phyloP scores from a whole-genome alignment of 2,329 filamentous ascomycete species.

The Pseudogymnoascus sp. region DNA sequence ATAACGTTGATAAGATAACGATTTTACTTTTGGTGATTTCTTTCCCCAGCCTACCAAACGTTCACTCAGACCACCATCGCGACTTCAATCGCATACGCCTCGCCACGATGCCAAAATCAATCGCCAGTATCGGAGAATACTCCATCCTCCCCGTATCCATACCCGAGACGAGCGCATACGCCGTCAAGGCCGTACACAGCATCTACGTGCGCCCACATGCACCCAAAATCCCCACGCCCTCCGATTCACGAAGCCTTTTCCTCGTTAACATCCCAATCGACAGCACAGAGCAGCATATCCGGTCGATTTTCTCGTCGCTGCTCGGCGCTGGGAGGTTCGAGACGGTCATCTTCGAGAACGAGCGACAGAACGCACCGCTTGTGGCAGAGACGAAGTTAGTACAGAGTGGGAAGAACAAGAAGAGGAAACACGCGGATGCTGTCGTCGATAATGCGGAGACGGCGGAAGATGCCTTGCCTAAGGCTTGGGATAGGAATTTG shows the following conservation, averaged over 20 bases:
- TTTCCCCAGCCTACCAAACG: not conserved
- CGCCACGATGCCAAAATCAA: conserved; percentile 9
- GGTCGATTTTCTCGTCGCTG: conserved; percentile 63
- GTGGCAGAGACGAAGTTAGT: conserved; percentile 11
- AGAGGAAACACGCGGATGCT: conserved; percentile 36
- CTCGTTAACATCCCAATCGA: conserved; percentile 84
- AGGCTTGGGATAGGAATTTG: conserved; percentile 63
- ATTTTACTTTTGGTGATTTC: conserved; percentile 10
- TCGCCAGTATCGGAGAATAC: conserved; percentile 21
- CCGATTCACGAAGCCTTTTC: conserved; percentile 75
- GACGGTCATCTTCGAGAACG: conserved; percentile 63
- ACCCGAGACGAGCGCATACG: conserved; percentile 47
- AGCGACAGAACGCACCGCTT: conserved; percentile 32
- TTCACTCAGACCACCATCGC: conserved; percentile 7
- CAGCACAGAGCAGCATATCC: conserved; percentile 67
- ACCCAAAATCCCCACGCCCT: conserved; percentile 64
- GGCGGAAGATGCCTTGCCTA: conserved; percentile 58
- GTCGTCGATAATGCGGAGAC: conserved; percentile 43
- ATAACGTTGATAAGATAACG: conserved; percentile 10
- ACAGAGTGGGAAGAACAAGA: conserved; percentile 34
- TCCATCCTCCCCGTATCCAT: conserved; percentile 24
- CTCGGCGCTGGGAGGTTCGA: conserved; percentile 74
- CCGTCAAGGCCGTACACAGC: conserved; percentile 61
- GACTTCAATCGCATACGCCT: conserved; percentile 4
- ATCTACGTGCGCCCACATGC: conserved; percentile 79